phyloP scores from a whole-genome alignment of 2,329 filamentous ascomycete genomes.

The Aspergillus sp. region DNA sequence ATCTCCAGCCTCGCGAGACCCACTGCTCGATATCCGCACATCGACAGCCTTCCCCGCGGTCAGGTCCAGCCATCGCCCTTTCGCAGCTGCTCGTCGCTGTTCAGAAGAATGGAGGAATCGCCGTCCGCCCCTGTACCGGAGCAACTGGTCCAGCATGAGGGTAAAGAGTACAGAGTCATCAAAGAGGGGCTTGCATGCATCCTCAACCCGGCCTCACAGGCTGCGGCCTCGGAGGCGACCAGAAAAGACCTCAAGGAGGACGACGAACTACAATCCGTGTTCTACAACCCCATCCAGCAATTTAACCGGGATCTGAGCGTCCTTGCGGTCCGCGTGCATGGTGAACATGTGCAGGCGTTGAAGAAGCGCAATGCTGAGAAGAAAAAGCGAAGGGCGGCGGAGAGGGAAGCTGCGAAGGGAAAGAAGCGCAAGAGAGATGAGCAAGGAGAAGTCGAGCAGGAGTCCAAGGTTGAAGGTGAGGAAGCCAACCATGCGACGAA shows the following conservation, averaged over 20 bases:
- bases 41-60: background rate
- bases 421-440: slow-evolving; percentile 40
- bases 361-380: slow-evolving; percentile 50
- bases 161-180: slow-evolving; percentile 57
- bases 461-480: slow-evolving; percentile 18
- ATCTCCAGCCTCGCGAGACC: background rate
- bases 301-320: slow-evolving; percentile 97
- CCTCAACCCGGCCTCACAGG: slow-evolving; percentile 56
- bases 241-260: slow-evolving; percentile 49
- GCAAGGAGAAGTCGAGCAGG: slow-evolving; percentile 21
- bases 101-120: slow-evolving; percentile 18
- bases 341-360: slow-evolving; percentile 61
- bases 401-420: slow-evolving; percentile 30
- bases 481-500: slow-evolving; percentile 13
- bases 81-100: slow-evolving; percentile 4
- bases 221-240: slow-evolving; percentile 39
- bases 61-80: background rate
- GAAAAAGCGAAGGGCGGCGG: slow-evolving; percentile 33
- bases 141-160: slow-evolving; percentile 43
- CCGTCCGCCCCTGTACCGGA: slow-evolving; percentile 11
- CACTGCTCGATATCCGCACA: background rate
- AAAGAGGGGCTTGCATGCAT: slow-evolving; percentile 68
- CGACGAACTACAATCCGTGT: slow-evolving; percentile 71
- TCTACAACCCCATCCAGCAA: slow-evolving; percentile 98
- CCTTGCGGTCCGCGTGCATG: slow-evolving; percentile 85